Evolutionary conservation across 1,139 yeast genomes (phyloP), one percentile per base, ranked within the genome.

Genomic region (Fermentozyma sake): DNA sequence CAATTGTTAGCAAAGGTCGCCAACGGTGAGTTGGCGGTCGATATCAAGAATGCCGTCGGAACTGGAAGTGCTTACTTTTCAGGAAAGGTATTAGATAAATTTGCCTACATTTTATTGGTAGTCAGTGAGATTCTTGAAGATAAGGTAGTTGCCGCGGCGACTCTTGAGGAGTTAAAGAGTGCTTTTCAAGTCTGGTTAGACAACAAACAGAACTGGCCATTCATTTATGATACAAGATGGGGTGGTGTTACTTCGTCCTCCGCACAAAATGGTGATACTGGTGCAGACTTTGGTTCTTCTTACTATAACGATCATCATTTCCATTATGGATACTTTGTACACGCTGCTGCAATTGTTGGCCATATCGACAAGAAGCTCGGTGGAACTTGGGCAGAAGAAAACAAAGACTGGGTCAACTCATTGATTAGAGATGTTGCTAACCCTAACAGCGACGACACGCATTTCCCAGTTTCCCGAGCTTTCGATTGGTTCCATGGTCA

Each of bases 401-500:
- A 80, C 54, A 68, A 74, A 48, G 76, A 64, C 27, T 79, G 82
- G 80, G 79, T 79, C 30, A 77, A 78, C 46, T 42, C 73, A 2
- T 61, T 80, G 37, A 61, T 83, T 22, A 72, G 93, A 50, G 93
- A 83, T 48, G 86, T 79, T 30, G 86, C 89, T 20, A 82, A 83
- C 44, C 93, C 87, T 17, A 70, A 79, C 32, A 51, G 33, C 17
- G 61, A 60, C 3, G 93, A 82, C 49, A 31, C 61, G 2, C 70
- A 68, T 48, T 84, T 81, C 76, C 94, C 95, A 4, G 82, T 76
- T 10, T 80, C 73, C 26, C 70, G 94, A 49, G 70, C 68, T 68
- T 84, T 83, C 54, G 91, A 82, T 51, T 84, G 84, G 85, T 84
- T 58, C 57, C 68, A 69, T 24, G 95, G 95, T 17, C 94, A 84